Evolutionary conservation across 176 grass and related monocot species (phyloP).

Genomic region (Miscanthus lutarioriparius): DNA sequence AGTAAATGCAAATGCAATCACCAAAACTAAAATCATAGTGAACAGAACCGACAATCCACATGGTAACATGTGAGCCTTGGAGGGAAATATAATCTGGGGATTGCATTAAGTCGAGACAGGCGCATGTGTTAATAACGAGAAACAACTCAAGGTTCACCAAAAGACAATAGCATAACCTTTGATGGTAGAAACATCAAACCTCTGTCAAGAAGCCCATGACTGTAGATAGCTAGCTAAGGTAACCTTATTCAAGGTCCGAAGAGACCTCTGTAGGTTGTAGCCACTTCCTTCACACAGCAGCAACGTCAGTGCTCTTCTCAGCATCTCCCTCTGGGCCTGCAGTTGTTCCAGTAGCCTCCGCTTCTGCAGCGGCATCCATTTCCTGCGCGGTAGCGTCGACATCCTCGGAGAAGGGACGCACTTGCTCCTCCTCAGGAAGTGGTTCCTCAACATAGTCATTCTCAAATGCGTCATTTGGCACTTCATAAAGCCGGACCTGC

Average conservation of each 20-base stretch:
- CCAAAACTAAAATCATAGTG: not conserved
- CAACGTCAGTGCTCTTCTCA: conserved; percentile 29
- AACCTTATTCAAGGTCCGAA: conserved; percentile 21
- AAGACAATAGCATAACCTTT: not conserved
- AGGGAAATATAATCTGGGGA: not conserved
- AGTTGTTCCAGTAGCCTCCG: conserved; percentile 42
- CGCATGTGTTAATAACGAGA: not conserved
- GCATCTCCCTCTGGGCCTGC: conserved; percentile 17
- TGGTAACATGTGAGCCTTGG: not conserved
- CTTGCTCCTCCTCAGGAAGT: conserved; percentile 85
- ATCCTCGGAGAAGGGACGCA: conserved; percentile 50
- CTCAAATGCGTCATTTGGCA: conserved; percentile 82
- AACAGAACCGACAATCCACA: not conserved
- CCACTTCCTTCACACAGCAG: conserved; percentile 40
- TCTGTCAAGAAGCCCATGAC: not conserved
- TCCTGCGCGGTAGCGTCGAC: conserved; percentile 50
- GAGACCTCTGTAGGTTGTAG: not conserved
- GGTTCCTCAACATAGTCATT: conserved; percentile 94
- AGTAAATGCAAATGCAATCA: not conserved
- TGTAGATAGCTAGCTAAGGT: not conserved
- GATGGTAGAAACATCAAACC: not conserved
- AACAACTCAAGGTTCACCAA: not conserved
- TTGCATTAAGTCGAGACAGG: not conserved
- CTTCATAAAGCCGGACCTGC: conserved; percentile 78
- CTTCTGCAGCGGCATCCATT: conserved; percentile 65